A percentile compares a stretch with the other conserved stretches of the same genome.
These are phyloP conservation scores for Chrysanthemum seticuspe DNA, from an alignment of 129 eudicot species.

Conservation along the genomic window DNA sequence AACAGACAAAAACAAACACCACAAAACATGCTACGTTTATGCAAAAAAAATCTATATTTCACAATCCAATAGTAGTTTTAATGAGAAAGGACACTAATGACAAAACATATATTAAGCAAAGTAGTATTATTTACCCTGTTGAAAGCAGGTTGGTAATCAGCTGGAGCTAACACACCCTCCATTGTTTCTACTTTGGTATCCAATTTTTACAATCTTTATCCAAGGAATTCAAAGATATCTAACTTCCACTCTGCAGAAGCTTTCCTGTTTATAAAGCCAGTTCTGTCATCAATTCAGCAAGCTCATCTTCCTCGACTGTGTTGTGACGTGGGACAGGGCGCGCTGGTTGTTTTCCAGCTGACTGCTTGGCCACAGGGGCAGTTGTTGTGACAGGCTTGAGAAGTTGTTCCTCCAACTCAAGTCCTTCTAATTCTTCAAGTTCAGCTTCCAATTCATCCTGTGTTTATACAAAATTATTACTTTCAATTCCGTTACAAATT, in stretches of 20 bases:
- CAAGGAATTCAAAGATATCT: not conserved
- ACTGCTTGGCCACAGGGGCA: not conserved
- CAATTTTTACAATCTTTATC: not conserved
- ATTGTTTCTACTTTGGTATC: not conserved
- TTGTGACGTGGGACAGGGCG: constrained; percentile 36
- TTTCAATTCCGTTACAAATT: not conserved
- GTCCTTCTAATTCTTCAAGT: constrained; percentile 36
- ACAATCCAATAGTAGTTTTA: too few relatives aligned
- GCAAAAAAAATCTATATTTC: too few relatives aligned
- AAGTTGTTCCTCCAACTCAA: constrained; percentile 32
- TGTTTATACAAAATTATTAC: not conserved
- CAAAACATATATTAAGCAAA: too few relatives aligned
- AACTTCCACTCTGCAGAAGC: not conserved
- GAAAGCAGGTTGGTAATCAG: too few relatives aligned
- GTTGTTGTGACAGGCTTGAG: constrained; percentile 30
- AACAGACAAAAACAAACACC: too few relatives aligned
- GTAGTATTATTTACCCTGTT: too few relatives aligned
- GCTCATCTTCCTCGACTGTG: constrained; percentile 52
- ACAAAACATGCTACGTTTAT: too few relatives aligned
- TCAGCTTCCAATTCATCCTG: constrained; percentile 44
- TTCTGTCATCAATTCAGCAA: constrained; percentile 50
- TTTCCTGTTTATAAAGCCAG: constrained; percentile 39
- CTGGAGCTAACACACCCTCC: too few relatives aligned
- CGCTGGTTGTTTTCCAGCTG: constrained; percentile 24
- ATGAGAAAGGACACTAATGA: too few relatives aligned